Evolutionary conservation across 495 filamentous ascomycete genomes (phyloP).

Genomic region (Trichoderma reesei): DNA sequence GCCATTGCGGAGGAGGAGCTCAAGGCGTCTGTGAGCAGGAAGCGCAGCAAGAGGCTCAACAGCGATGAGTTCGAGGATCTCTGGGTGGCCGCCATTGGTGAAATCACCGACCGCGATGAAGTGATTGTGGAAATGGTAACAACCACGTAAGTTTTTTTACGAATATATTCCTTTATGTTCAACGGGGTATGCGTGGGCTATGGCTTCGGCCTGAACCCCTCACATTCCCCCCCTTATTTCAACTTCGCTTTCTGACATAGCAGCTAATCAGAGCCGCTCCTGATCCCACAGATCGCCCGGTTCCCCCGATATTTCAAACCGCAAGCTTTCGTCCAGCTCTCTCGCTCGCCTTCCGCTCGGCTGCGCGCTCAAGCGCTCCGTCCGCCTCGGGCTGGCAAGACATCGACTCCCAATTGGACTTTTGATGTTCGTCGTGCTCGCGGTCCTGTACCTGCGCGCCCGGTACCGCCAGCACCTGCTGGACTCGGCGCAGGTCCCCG

Average conservation of each 20-base stretch:
- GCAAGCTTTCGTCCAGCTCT: constrained; percentile 57
- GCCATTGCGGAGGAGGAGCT: constrained; percentile 67
- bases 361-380: constrained; percentile 80
- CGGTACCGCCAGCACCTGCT: constrained; percentile 46
- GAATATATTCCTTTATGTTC: constrained; percentile 3
- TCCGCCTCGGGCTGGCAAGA: constrained; percentile 85
- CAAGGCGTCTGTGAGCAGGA: constrained; percentile 61
- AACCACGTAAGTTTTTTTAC: constrained; percentile 52
- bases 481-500: constrained; percentile 62
- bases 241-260: constrained; percentile 26
- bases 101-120: constrained; percentile 74
- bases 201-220: neutral
- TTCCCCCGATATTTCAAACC: constrained; percentile 47
- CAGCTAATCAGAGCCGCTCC: constrained; percentile 72
- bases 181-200: neutral
- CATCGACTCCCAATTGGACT: constrained; percentile 87
- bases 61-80: constrained; percentile 88
- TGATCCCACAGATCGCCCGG: constrained; percentile 59
- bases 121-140: constrained; percentile 44
- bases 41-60: constrained; percentile 66
- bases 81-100: constrained; percentile 77
- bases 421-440: constrained; percentile 44
- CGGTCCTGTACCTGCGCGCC: constrained; percentile 47
- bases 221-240: constrained; percentile 15
- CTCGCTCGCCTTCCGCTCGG: constrained; percentile 78